These are phyloP conservation scores for Polysphondylium violaceum DNA, from an alignment of 78 protist species.

Conservation along the genomic window DNA sequence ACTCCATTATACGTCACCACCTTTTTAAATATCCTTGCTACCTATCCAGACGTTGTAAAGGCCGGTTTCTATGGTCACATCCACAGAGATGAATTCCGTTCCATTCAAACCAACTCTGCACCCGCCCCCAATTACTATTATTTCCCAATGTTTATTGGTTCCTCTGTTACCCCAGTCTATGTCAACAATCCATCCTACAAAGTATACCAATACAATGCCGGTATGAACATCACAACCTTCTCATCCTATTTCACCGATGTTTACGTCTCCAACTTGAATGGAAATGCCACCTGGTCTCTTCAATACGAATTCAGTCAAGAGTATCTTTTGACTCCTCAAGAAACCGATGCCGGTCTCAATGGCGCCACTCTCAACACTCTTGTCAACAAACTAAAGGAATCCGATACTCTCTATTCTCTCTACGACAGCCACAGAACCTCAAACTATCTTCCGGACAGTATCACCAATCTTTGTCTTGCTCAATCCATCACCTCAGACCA, in stretches of 20 bases:
- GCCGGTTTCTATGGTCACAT: constrained; percentile 74
- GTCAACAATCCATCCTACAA: constrained; percentile 67
- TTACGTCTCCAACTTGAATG: constrained; percentile 33
- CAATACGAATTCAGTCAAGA: constrained; percentile 10
- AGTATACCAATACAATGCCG: not conserved
- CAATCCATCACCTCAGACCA: not conserved
- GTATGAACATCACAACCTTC: not conserved
- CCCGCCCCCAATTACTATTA: not conserved
- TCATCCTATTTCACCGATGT: constrained; percentile 30
- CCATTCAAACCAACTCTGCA: not conserved
- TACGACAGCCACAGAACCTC: constrained; percentile 14
- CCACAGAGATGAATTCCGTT: constrained; percentile 70
- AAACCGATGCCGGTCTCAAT: not conserved
- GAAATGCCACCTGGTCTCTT: constrained; percentile 8
- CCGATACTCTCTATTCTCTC: not conserved
- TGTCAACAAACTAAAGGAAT: not conserved
- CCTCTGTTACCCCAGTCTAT: constrained; percentile 57
- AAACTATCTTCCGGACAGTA: not conserved
- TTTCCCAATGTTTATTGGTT: constrained; percentile 69
- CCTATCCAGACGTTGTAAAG: constrained; percentile 12
- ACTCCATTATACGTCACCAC: not conserved
- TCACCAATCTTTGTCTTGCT: constrained; percentile 1
- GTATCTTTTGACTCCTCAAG: constrained; percentile 2
- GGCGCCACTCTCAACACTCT: constrained; percentile 3
- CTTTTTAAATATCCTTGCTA: constrained; percentile 27